Evolutionary conservation across 495 filamentous ascomycete species (phyloP), one percentile per base, ranked within the genome.

Genomic region (Jackrogersella multiformis): DNA sequence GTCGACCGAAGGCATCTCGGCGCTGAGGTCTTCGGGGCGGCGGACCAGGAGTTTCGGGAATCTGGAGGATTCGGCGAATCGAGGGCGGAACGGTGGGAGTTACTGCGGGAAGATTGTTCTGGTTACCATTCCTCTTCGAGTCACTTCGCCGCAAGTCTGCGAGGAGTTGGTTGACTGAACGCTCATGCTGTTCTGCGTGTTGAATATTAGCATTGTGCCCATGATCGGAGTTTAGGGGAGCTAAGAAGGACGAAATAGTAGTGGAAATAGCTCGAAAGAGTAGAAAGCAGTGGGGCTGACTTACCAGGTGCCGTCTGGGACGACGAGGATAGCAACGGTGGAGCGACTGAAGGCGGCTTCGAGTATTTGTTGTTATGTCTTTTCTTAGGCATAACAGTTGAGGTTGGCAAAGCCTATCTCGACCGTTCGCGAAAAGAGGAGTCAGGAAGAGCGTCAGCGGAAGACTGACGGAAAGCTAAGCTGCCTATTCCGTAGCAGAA

Each of bases 41-140:
- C 5, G 89, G 90, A 9, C 85, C 79, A n/a, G 88, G 86, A 24
- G 86, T 86, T 68, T 93, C 90, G 32, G 89, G 89, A 23, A 92
- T 79, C 45, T 90, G 84, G 28, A 94, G 82, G 39, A 94, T 83
- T 30, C 85, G 69, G 24, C 82, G 79, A 65, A 85, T 77, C 21
- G 75, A 70, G n/a, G 84, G 83, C 6, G 80, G 84, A 5, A 86
- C 76, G 18, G 78, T 84, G 1, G 81, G 80, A 6, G 70, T 65
- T 7, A 66, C 63, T 63, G 64, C 42, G 41, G 66, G 9, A 10
- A 60, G 60, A 44, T 72, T 66, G 36, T 58, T 66, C 44, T 68
- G 66, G 41, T 56, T 26, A 34, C 53, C 41, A 12, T 61, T 66
- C 66, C 63, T 36, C 41, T 63, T 75, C 59, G 76, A 23, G 38